Evolutionary conservation across 331 rosid species (phyloP).

Genomic region (Malus hybrid): DNA sequence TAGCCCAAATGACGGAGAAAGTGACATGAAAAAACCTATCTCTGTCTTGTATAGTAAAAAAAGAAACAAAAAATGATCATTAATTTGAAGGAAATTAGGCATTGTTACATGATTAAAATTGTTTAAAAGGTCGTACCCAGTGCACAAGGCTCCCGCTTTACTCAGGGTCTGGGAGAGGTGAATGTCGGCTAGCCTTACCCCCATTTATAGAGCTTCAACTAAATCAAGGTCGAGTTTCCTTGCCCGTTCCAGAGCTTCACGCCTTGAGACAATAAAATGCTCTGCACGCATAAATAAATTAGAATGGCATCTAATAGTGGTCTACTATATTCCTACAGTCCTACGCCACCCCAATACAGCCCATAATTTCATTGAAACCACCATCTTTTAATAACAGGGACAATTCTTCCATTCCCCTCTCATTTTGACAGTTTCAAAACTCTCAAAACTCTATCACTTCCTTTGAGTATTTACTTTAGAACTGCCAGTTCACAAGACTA

Average conservation of each 20-base stretch:
- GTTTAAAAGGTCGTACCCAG: no score
- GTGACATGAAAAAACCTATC: not conserved
- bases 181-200: no score
- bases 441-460: not conserved
- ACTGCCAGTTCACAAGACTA: not conserved
- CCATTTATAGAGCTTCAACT: no score
- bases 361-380: not conserved
- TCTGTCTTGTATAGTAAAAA: not conserved
- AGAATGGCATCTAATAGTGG: slow-evolving; percentile 3
- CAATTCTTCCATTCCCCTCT: not conserved
- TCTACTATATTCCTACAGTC: not conserved
- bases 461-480: not conserved
- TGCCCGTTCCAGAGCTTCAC: slow-evolving; percentile 65
- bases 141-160: no score
- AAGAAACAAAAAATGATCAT: not conserved
- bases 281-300: slow-evolving; percentile 32
- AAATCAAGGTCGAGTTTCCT: slow-evolving; percentile 65
- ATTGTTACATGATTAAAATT: slow-evolving; percentile 4
- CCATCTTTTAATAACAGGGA: not conserved
- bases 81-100: not conserved
- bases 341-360: not conserved
- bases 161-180: no score
- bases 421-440: not conserved
- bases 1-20: not conserved
- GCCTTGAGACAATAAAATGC: slow-evolving; percentile 50